A percentile compares a stretch with the other conserved stretches of the same genome.
phyloP scores from a whole-genome alignment of 768 basidiomycete species.

The Xerocomellus amylosporus region DNA sequence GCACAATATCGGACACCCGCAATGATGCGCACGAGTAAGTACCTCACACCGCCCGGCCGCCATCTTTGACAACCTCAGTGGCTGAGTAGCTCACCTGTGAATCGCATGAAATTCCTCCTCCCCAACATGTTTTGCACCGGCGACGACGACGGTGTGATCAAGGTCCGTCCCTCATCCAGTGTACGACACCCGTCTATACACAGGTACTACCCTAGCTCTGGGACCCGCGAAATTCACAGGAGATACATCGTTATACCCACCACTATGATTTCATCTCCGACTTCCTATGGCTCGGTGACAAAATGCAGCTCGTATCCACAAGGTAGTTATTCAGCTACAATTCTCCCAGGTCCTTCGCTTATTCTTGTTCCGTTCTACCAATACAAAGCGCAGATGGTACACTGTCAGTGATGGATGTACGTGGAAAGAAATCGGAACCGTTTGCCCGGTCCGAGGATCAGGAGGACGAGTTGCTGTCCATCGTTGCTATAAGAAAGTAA shows the following conservation, averaged over 20 bases:
- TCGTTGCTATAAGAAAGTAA: slow-evolving; percentile 80
- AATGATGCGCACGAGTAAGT: slow-evolving; percentile 68
- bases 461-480: slow-evolving; percentile 89
- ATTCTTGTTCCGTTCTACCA: neutral
- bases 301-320: slow-evolving; percentile 81
- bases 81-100: slow-evolving; percentile 69
- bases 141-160: slow-evolving; percentile 93
- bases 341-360: neutral
- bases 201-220: slow-evolving; percentile 58
- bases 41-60: slow-evolving; percentile 1
- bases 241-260: slow-evolving; percentile 68
- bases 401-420: slow-evolving; percentile 87
- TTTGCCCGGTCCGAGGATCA: slow-evolving; percentile 91
- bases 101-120: slow-evolving; percentile 72
- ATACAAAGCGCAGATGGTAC: slow-evolving; percentile 82
- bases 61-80: slow-evolving; percentile 34
- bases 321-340: slow-evolving; percentile 49
- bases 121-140: slow-evolving; percentile 79
- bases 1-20: slow-evolving; percentile 46
- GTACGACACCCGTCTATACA: neutral
- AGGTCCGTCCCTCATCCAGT: slow-evolving; percentile 47
- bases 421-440: slow-evolving; percentile 75
- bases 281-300: slow-evolving; percentile 82
- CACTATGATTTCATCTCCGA: slow-evolving; percentile 96
- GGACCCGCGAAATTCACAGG: slow-evolving; percentile 74